phyloP scores from a whole-genome alignment of 768 basidiomycete genomes.

The Calocybe cyanea region DNA sequence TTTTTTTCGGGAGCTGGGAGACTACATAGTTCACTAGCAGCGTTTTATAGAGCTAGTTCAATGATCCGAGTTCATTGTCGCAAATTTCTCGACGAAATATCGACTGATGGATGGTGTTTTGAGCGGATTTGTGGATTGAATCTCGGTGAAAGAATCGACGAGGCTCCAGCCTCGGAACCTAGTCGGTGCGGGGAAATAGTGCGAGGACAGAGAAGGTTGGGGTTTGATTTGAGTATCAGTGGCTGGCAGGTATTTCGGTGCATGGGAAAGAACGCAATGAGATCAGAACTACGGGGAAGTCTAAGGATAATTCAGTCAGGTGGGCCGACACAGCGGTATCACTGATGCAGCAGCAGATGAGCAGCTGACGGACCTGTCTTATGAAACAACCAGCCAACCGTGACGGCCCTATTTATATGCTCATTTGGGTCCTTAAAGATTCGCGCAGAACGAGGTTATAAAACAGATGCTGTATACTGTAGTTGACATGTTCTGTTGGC shows the following conservation, averaged over 20 bases:
- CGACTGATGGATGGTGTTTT: slow-evolving; percentile 1
- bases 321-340: not conserved
- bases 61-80: not conserved
- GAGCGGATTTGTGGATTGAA: slow-evolving; percentile 1
- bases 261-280: no score
- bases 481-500: no score
- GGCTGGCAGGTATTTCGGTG: not conserved
- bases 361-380: no score
- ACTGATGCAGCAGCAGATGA: no score
- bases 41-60: not conserved
- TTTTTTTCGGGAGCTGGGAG: not conserved
- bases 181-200: slow-evolving; percentile 1
- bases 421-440: no score
- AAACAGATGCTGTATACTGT: no score
- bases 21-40: not conserved
- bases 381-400: no score
- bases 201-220: not conserved
- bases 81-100: slow-evolving; percentile 12
- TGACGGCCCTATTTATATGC: no score
- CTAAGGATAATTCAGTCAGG: not conserved
- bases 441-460: no score
- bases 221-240: not conserved
- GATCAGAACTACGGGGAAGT: not conserved
- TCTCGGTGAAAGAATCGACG: slow-evolving; percentile 6
- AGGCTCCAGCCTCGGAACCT: slow-evolving; percentile 1